Base-by-base conservation (phyloP, 2,329 filamentous ascomycete genomes). In the Penicillium rolfsii region DNA sequence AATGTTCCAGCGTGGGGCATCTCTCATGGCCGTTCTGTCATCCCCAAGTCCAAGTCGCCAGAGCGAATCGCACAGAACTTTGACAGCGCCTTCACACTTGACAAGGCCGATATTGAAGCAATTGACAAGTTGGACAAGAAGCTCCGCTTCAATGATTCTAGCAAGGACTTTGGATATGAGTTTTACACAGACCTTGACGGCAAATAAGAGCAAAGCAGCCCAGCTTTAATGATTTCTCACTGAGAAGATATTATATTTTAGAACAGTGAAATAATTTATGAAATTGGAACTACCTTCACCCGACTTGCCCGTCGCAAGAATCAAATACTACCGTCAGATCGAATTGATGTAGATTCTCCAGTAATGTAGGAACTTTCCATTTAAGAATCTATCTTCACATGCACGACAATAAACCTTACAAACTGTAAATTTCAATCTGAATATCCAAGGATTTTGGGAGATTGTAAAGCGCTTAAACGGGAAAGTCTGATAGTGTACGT, bases 31-130 rank as follows among this genome's bases (percentile, higher is more conserved):
- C 73, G 76, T 52, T 73, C 67, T 36, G 81, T 83, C 14, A 78
- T 82, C 54, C 80, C 81, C 5, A 82, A 82, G 70, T 73, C 70
- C 43, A 79, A 79, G 68, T 69, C 69, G 0, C 64, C 68, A 4
- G 53, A 61, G 40, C 63, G 74, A 36, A 76, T 77, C 59, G 64
- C 62, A 55, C 68, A 68, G 43, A 77, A 76, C 53, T 60, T 77
- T 4, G 71, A 73, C 22, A 70, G 67, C 38, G 82, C 83, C 67
- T 88, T 88, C 70, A 80, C 82, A 69, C 77, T 88, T n/a, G 79
- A 81, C 0, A 62, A 70, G 1, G 81, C 81, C 58, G 85, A 88
- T 67, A 69, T 87, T 54, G 71, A 80, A 66, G 82, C 62, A 0
- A 81, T 84, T 60, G 76, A 79, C 53, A 66, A 62, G 0, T 71